Conservation (phyloP, 2,329 filamentous ascomycete genomes). For the Didymella lethalis region DNA sequence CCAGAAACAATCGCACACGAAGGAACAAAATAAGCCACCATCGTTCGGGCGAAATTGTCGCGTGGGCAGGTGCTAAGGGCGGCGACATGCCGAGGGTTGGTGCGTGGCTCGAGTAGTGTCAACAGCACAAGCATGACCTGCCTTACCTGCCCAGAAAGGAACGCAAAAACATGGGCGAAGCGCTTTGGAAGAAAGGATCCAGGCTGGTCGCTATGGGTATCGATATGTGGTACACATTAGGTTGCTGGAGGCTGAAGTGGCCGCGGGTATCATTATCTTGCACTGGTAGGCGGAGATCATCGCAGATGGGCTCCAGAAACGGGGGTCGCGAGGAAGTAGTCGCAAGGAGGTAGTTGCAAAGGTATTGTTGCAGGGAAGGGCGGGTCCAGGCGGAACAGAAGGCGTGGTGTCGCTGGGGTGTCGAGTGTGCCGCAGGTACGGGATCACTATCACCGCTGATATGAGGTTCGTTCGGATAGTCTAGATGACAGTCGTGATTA, state of each 20-base stretch:
- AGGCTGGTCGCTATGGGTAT: constrained; percentile 32
- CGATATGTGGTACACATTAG: neutral
- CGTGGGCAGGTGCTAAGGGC: constrained; percentile 29
- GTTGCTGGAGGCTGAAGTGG: constrained; percentile 13
- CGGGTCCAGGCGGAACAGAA: constrained; percentile 8
- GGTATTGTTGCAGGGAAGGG: constrained; percentile 24
- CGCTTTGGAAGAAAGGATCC: constrained; percentile 21
- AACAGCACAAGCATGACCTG: constrained; percentile 32
- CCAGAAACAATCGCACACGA: constrained; percentile 7
- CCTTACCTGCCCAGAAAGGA: constrained; percentile 31
- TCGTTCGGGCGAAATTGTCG: constrained; percentile 12
- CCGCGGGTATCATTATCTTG: constrained; percentile 1
- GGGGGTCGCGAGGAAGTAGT: neutral
- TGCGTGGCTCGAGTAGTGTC: constrained; percentile 18
- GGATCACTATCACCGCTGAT: constrained; percentile 27
- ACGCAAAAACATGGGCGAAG: constrained; percentile 23
- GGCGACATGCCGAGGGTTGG: constrained; percentile 4
- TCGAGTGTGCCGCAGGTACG: constrained; percentile 10
- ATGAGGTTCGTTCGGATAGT: constrained; percentile 25
- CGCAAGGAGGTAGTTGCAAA: constrained; percentile 24
- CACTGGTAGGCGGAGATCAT: constrained; percentile 8
- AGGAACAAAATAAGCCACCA: neutral
- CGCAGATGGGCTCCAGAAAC: constrained; percentile 4
- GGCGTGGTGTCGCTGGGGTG: constrained; percentile 15
- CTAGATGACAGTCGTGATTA: constrained; percentile 26